Evolutionary conservation across 495 filamentous ascomycete species (phyloP).

Genomic region (Xylona heveae): DNA sequence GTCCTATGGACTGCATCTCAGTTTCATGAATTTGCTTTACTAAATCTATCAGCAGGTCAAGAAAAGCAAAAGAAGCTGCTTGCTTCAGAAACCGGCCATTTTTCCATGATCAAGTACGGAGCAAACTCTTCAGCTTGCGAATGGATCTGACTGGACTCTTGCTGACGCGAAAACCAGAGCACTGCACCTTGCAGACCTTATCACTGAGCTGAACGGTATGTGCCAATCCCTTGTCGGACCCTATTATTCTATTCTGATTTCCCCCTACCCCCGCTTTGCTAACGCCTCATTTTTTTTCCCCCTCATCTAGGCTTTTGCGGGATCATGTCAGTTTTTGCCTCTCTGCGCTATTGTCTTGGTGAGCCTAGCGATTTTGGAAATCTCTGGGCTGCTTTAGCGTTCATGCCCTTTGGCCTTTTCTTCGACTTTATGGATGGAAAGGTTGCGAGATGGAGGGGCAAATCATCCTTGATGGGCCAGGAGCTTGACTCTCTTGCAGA

Average conservation of each 20-base stretch:
- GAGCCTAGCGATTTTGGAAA: slow-evolving; percentile 38
- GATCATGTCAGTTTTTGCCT: slow-evolving; percentile 88
- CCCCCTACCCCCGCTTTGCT: no score
- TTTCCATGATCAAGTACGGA: slow-evolving; percentile 46
- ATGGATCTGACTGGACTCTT: neutral
- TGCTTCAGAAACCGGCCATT: slow-evolving; percentile 52
- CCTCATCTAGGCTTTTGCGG: slow-evolving; percentile 43
- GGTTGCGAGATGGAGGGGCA: slow-evolving; percentile 86
- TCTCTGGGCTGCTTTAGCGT: slow-evolving; percentile 61
- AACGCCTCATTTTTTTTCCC: neutral
- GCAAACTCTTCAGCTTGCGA: neutral
- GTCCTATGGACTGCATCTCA: slow-evolving; percentile 2
- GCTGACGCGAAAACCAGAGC: slow-evolving; percentile 27
- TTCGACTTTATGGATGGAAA: slow-evolving; percentile 98
- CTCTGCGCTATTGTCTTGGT: slow-evolving; percentile 79
- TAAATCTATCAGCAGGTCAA: slow-evolving; percentile 24
- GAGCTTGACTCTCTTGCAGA: slow-evolving; percentile 96
- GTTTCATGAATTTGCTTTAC: neutral
- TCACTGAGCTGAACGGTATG: slow-evolving; percentile 86
- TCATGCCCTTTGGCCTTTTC: slow-evolving; percentile 88
- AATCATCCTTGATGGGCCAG: slow-evolving; percentile 92
- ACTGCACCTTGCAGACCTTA: slow-evolving; percentile 82
- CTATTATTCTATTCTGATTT: neutral
- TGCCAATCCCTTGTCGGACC: neutral
- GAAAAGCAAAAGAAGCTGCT: slow-evolving; percentile 81